A percentile compares a stretch with the other conserved stretches of the same genome.
Conservation (phyloP, 257 asterid genomes). For the Fraxinus anomala region DNA sequence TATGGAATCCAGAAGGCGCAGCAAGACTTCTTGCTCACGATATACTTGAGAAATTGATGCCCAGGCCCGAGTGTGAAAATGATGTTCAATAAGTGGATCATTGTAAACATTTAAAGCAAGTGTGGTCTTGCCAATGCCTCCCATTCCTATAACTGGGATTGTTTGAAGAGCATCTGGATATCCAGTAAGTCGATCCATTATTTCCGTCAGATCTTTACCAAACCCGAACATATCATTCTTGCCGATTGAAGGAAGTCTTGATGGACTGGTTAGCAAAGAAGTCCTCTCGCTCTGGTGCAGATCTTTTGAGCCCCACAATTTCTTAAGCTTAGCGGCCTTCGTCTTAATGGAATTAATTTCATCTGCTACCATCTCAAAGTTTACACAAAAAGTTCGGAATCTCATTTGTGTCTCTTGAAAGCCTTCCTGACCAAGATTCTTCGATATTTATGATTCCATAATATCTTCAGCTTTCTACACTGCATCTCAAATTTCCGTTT, state of each 20-base stretch:
- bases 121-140: neutral
- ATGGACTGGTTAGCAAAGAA: neutral
- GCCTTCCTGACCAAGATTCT: neutral
- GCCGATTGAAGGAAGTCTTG: neutral
- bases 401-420: neutral
- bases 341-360: neutral
- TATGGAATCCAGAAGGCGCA: conserved; percentile 3
- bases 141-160: neutral
- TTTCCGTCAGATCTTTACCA: neutral
- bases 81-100: neutral
- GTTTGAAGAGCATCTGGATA: neutral
- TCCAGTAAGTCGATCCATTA: neutral
- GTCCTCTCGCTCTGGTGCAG: neutral
- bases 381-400: too few species aligned
- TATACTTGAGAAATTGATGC: neutral
- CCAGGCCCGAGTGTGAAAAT: neutral
- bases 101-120: neutral
- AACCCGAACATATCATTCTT: neutral
- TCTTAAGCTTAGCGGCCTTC: neutral
- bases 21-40: neutral
- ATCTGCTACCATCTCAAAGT: neutral
- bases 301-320: neutral
- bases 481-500: neutral
- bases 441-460: neutral
- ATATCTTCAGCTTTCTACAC: neutral